Base-by-base conservation (phyloP, 2,329 filamentous ascomycete genomes). In the Talaromyces sp. region DNA sequence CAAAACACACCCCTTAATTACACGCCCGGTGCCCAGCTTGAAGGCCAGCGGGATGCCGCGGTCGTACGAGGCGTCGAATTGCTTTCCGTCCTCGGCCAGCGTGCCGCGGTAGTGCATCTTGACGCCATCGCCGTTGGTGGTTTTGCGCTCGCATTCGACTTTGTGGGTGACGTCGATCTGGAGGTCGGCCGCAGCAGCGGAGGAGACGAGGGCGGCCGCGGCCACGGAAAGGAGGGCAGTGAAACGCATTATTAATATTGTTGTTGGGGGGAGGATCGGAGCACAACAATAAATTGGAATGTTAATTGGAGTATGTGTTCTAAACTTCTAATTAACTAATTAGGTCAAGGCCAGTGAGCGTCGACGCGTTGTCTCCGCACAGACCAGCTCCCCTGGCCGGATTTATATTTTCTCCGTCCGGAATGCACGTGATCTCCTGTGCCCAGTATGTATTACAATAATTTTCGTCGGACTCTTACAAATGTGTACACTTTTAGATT, bases 71-170 rank as follows among this genome's bases (percentile, higher is more conserved):
- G 90, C 85, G 77, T 97, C 93, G 72, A 97, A 97, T 74, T 94
- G 81, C 63, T 84, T 81, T 69, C 92, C 93, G 65, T 86, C 85
- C 56, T 80, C 79, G 63, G 86, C 83, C 32, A 97, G 84, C 1
- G 89, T 94, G 68, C 93, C 93, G 59, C 84, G 84, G 81, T 97
- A 97, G 80, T 97, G 92, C 70, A 97, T 91, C 59, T 87, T 81
- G 71, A 97, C 86, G 65, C 81, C 86, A 79, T 97, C 92, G 66
- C 91, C 91, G 63, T 83, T 85, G 70, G 83, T 70, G 17, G 85
- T 89, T 80, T 90, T 92, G 75, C 91, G 88, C 56, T 86, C 85
- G 81, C 92, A 97, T 67, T 91, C 85, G 65, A 90, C 88, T 27
- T 84, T 80, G 61, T 86, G 81, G 56, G 87, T 89, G 66, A 90